phyloP scores from a whole-genome alignment of 441 rosid species.

The Corymbia citriodora region DNA sequence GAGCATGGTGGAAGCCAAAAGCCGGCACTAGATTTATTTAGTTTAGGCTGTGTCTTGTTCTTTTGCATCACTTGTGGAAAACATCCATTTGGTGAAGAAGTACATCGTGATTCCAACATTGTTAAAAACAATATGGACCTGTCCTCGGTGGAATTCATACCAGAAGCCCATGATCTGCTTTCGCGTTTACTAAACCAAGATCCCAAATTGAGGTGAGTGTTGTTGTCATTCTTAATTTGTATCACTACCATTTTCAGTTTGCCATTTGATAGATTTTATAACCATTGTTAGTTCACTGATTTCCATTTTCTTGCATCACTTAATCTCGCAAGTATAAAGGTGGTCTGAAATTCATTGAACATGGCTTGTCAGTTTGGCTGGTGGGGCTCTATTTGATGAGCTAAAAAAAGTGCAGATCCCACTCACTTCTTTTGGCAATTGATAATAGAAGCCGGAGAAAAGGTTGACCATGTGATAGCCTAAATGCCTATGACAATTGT shows the following conservation, averaged over 20 bases:
- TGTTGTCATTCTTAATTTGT: background rate
- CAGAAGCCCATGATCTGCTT: slow-evolving; percentile 76
- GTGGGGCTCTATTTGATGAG: background rate
- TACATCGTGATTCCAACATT: background rate
- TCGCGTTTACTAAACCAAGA: slow-evolving; percentile 49
- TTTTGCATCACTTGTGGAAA: slow-evolving; percentile 9
- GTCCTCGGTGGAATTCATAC: slow-evolving; percentile 48
- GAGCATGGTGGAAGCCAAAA: accelerated
- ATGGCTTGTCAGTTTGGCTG: background rate
- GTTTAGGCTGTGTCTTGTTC: background rate
- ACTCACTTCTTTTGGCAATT: background rate
- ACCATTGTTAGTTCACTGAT: background rate
- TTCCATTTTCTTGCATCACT: background rate
- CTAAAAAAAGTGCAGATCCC: background rate
- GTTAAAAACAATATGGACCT: slow-evolving; percentile 54
- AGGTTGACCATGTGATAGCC: background rate
- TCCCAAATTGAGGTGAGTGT: slow-evolving; percentile 63
- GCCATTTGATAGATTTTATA: background rate
- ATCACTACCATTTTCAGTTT: too few relatives aligned
- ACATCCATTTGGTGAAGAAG: slow-evolving; percentile 53
- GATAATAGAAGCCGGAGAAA: background rate
- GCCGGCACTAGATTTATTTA: background rate
- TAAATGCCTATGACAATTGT: background rate
- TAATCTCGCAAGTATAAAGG: background rate
- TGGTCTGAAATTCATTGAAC: accelerated